Conservation (phyloP, 2,329 filamentous ascomycete species). For the Metarhizium anisopliae region DNA sequence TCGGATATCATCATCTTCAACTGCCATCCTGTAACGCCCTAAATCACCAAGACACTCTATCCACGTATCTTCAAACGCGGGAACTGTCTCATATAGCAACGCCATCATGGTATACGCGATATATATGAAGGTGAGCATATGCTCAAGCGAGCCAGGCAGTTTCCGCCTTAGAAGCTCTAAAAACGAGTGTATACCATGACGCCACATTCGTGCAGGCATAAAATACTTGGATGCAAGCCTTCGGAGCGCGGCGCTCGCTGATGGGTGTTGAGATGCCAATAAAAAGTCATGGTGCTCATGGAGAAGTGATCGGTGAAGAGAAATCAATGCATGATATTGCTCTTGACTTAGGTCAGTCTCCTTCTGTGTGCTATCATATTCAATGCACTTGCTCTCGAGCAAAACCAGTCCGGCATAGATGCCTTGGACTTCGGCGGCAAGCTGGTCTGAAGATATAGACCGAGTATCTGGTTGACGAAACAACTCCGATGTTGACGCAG, state of each 20-base stretch:
- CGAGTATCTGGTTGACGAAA: constrained; percentile 48
- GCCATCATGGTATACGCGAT: constrained; percentile 86
- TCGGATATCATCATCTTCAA: constrained; percentile 70
- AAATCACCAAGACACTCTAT: constrained; percentile 87
- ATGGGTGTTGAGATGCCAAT: constrained; percentile 77
- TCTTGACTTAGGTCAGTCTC: constrained; percentile 45
- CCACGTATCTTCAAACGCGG: constrained; percentile 80
- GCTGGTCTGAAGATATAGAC: constrained; percentile 66
- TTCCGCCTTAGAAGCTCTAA: constrained; percentile 67
- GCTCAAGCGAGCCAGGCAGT: constrained; percentile 68
- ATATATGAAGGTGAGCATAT: constrained; percentile 89
- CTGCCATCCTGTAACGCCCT: constrained; percentile 77
- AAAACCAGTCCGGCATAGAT: constrained; percentile 79
- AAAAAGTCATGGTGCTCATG: constrained; percentile 85
- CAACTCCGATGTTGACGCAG: not conserved
- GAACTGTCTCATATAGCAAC: constrained; percentile 75
- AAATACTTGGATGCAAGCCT: constrained; percentile 70
- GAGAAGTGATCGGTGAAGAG: constrained; percentile 69
- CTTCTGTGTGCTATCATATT: constrained; percentile 58
- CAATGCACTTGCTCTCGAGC: constrained; percentile 81
- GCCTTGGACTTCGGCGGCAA: constrained; percentile 71
- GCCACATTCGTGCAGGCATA: constrained; percentile 93
- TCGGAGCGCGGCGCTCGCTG: constrained; percentile 58
- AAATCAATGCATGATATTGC: constrained; percentile 79
- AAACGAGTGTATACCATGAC: constrained; percentile 81